Percentiles rank a stretch among this genome's conserved stretches.
Conservation (phyloP, 768 basidiomycete species). For the Candolleomyces aberdarensis region DNA sequence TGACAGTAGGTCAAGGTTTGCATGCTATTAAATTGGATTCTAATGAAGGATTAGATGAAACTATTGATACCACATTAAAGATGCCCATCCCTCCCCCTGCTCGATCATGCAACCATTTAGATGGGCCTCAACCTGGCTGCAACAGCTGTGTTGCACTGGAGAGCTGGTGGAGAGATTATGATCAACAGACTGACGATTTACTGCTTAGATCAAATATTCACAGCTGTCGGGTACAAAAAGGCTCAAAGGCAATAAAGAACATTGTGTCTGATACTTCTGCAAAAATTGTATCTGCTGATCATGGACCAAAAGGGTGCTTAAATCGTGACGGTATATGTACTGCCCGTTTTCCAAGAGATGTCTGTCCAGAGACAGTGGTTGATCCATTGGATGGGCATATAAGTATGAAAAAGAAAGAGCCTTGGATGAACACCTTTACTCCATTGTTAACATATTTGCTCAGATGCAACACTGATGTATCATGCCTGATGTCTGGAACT, state of each 20-base stretch:
- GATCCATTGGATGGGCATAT: slow-evolving; percentile 25
- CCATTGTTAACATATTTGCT: slow-evolving; percentile 28
- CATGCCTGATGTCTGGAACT: slow-evolving; percentile 36
- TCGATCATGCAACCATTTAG: background rate
- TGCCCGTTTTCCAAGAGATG: slow-evolving; percentile 31
- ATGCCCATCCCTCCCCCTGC: slow-evolving; percentile 20
- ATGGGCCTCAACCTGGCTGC: slow-evolving; percentile 1
- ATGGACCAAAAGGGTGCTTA: slow-evolving; percentile 21
- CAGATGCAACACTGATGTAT: slow-evolving; percentile 37
- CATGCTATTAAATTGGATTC: too few relatives aligned
- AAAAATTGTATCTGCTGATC: background rate
- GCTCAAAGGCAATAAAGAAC: background rate
- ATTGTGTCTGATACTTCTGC: background rate
- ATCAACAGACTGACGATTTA: slow-evolving; percentile 25
- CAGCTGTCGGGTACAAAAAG: slow-evolving; percentile 14
- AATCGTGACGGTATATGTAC: slow-evolving; percentile 28
- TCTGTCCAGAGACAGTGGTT: slow-evolving; percentile 16
- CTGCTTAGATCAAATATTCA: slow-evolving; percentile 27
- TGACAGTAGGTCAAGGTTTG: background rate
- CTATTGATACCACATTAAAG: slow-evolving; percentile 20
- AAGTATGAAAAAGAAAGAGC: slow-evolving; percentile 30
- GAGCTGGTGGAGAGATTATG: slow-evolving; percentile 15
- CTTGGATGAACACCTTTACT: slow-evolving; percentile 33
- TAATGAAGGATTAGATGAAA: background rate
- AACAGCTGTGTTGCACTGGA: slow-evolving; percentile 10